Base-by-base conservation (phyloP, 2,329 filamentous ascomycete species). In the Samsoniella hepiali region DNA sequence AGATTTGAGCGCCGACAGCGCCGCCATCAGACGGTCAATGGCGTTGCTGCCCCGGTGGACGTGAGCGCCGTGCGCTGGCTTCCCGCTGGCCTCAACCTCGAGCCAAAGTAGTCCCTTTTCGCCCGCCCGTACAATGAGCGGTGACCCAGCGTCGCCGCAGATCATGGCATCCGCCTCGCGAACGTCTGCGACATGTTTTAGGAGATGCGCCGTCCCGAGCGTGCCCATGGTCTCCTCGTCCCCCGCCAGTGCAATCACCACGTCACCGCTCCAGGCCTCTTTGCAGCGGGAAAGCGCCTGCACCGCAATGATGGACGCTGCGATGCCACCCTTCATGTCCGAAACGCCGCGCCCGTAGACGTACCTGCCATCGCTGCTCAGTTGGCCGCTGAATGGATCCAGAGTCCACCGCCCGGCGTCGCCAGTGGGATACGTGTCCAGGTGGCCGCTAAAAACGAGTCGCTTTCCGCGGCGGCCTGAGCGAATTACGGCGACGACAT, bases 51-150 rank as follows among this genome's bases (percentile, higher is more conserved):
- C 65, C 17, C 50, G 50, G 38, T 64, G 63, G 5, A 66, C 65
- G 40, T 66, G 65, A 34, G 65, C 63, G 3, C 65, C 65, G 34
- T 66, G 65, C 7, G 65, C 65, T 8, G 58, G 27, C 27, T 55
- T 47, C 8, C 65, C 65, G 8, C 36, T 63, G 8, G 65, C 56
- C 45, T 51, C 56, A 7, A 66, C 29, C 15, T 66, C 50, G n/a
- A 66, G 54, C 65, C 65, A 66, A 15, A 65, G 27, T 34, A 65
- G 38, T 44, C 65, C 65, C 62, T 66, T 66, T 58, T 66, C 65
- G 2, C 65, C 65, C 27, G 57, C 51, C 3, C 65, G 44, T 8
- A 66, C 55, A n/a, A 66, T 55, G 3, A 61, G 38, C 27, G 59
- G 65, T 17, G 54, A 63, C 27, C 65, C 65, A 17, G 65, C 65